Evolutionary conservation across 2,329 filamentous ascomycete genomes (phyloP).

Genomic region (Septoria petroselini): DNA sequence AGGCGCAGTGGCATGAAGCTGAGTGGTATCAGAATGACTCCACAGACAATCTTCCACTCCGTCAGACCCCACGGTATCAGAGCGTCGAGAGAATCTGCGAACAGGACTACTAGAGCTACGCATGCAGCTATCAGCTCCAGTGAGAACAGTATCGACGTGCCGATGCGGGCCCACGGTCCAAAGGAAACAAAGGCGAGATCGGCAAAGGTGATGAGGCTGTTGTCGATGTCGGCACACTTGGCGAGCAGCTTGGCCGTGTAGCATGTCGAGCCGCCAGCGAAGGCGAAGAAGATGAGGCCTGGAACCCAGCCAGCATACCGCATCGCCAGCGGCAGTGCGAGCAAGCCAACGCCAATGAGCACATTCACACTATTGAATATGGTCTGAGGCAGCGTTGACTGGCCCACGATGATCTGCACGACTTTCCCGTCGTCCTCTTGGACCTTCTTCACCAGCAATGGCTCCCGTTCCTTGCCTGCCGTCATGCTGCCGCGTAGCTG

Average conservation of each 20-base stretch:
- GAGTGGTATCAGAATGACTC: constrained; percentile 72
- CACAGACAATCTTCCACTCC: constrained; percentile 83
- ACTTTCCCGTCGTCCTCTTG: constrained; percentile 81
- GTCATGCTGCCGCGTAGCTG: constrained; percentile 44
- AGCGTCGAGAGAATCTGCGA: constrained; percentile 83
- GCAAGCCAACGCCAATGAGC: constrained; percentile 81
- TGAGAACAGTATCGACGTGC: constrained; percentile 81
- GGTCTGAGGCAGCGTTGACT: constrained; percentile 93
- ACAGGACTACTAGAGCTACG: constrained; percentile 87
- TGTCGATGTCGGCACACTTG: constrained; percentile 83
- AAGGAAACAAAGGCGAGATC: constrained; percentile 91
- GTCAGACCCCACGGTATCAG: constrained; percentile 69
- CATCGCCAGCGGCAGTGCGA: constrained; percentile 84
- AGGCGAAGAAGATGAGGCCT: constrained; percentile 69
- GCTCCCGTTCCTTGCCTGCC: constrained; percentile 55
- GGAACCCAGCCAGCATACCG: constrained; percentile 86
- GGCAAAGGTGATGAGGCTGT: constrained; percentile 85
- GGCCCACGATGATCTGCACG: constrained; percentile 79
- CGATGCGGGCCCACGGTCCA: constrained; percentile 73
- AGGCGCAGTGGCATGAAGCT: constrained; percentile 80
- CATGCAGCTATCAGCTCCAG: constrained; percentile 83
- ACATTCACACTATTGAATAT: constrained; percentile 96
- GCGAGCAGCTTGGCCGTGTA: constrained; percentile 85
- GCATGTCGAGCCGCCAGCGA: constrained; percentile 71
- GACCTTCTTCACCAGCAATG: constrained; percentile 82